These are phyloP conservation scores for Tolypocladium tropicale DNA, from an alignment of 2,329 filamentous ascomycete species.

Conservation along the genomic window DNA sequence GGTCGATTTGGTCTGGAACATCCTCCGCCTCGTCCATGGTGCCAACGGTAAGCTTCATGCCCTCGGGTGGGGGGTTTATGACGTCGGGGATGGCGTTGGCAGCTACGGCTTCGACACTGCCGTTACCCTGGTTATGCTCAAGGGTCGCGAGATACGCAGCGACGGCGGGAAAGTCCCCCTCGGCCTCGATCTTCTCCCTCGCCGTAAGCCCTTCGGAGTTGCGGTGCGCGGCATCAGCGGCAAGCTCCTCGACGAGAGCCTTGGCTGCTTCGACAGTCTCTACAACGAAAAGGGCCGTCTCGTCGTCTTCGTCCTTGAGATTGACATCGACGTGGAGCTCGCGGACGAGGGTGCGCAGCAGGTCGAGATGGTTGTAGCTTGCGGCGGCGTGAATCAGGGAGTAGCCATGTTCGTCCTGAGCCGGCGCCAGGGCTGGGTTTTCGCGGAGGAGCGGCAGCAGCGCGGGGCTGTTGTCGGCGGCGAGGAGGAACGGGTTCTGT, in stretches of 20 bases:
- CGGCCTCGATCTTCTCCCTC: constrained; percentile 65
- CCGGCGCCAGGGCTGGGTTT: constrained; percentile 64
- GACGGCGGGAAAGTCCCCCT: constrained; percentile 69
- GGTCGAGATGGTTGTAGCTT: constrained; percentile 79
- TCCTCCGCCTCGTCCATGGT: constrained; percentile 57
- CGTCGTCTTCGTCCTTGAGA: constrained; percentile 78
- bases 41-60: constrained; percentile 67
- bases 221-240: constrained; percentile 51
- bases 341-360: constrained; percentile 64
- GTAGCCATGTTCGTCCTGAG: constrained; percentile 87
- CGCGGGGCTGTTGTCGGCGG: constrained; percentile 67
- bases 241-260: constrained; percentile 73
- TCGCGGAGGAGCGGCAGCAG: constrained; percentile 66
- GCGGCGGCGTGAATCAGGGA: constrained; percentile 87
- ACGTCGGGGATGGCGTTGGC: constrained; percentile 20
- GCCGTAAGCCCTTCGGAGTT: constrained; percentile 74
- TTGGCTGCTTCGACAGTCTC: constrained; percentile 72
- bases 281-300: constrained; percentile 90
- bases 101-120: constrained; percentile 17
- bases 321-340: constrained; percentile 74
- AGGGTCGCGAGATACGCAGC: constrained; percentile 53
- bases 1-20: constrained; percentile 56
- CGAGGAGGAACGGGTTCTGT: constrained; percentile 60
- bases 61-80: constrained; percentile 60
- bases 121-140: constrained; percentile 14